Evolutionary conservation across 768 basidiomycete species (phyloP), one percentile per base, ranked within the genome.

Genomic region (Pleurotus tuoliensis): DNA sequence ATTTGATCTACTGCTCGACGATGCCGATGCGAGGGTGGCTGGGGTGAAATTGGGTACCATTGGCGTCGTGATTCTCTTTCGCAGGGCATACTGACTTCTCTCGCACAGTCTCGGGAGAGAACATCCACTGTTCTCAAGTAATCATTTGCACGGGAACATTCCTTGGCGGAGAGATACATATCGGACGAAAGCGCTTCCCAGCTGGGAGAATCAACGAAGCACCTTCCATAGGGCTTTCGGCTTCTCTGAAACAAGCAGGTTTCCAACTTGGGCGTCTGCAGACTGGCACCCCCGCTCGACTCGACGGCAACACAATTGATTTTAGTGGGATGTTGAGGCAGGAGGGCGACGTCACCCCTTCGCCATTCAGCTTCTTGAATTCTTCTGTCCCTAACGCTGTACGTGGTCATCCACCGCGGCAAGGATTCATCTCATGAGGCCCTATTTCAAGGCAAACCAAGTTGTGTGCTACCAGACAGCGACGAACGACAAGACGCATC

Each of bases 121-220:
- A 85, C 15, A 84, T 95, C 25, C 72, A 74, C 15, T 95, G 92
- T 63, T 84, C 87, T 3, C 84, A 87, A 61, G 90, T 94, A 9
- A 88, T 96, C 25, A 80, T 96, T 12, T 93, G 92, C 62, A 95
- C 93, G 0, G 94, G 94, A 6, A 96, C 94, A 0, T 96, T 96
- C 66, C 79, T 96, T 22, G 88, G 88, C 2, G 94, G 91, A 9
- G 91, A 95, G 71, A 92, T 94, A 45, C 93, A 95, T 64, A 90
- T 96, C 46, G 93, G 87, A 44, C 79, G 84, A 73, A 86, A 84
- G 58, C 79, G 83, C 15, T 85, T 86, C 62, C 90, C 92, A 4
- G 91, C 92, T 6, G 91, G 92, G 13, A 77, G 91, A 44, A 76
- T 92, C 56, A 79, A 82, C 39, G 89, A 92, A 59, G 79, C 80